Evolutionary conservation across 177 flowering plant genomes (phyloP).

Genomic region (Tripterygium wilfordii): DNA sequence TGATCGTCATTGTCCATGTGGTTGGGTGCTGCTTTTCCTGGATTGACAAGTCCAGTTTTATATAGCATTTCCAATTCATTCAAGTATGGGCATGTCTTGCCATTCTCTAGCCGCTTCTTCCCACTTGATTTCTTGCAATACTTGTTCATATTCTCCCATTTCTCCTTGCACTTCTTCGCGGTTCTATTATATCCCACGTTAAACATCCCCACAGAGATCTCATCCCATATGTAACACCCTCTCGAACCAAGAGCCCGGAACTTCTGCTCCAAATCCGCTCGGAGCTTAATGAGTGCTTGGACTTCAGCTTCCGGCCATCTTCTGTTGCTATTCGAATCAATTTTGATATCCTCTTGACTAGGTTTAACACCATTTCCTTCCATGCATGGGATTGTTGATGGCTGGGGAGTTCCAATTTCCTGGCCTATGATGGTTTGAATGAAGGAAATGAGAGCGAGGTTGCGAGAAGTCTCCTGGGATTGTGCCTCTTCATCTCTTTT

Average conservation of each 20-base stretch:
- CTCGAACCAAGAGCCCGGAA: conserved; percentile 21
- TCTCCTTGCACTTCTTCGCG: conserved; percentile 53
- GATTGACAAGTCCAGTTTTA: conserved; percentile 20
- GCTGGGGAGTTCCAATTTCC: conserved; percentile 25
- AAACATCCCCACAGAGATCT: conserved; percentile 31
- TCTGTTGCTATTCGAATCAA: conserved; percentile 14
- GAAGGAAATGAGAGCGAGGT: conserved; percentile 40
- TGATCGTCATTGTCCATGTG: not conserved
- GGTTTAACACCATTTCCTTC: conserved; percentile 14
- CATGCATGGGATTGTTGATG: conserved; percentile 7
- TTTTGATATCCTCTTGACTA: conserved; percentile 11
- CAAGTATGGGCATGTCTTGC: conserved; percentile 42
- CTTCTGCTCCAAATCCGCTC: conserved; percentile 34
- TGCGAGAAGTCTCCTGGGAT: conserved; percentile 44
- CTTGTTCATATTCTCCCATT: conserved; percentile 59
- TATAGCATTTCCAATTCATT: conserved; percentile 31
- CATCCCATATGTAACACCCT: conserved; percentile 39
- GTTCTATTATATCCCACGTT: conserved; percentile 39
- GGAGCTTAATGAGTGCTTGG: conserved; percentile 43
- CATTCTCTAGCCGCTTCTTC: conserved; percentile 21
- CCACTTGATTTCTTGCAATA: conserved; percentile 35
- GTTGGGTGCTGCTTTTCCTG: conserved; percentile 6
- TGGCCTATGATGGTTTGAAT: conserved; percentile 30
- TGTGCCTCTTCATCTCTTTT: conserved; percentile 33
- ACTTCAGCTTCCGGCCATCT: conserved; percentile 57